Conservation (phyloP, 371 early-diverging fungal genomes). For the Funneliformis caledonium region DNA sequence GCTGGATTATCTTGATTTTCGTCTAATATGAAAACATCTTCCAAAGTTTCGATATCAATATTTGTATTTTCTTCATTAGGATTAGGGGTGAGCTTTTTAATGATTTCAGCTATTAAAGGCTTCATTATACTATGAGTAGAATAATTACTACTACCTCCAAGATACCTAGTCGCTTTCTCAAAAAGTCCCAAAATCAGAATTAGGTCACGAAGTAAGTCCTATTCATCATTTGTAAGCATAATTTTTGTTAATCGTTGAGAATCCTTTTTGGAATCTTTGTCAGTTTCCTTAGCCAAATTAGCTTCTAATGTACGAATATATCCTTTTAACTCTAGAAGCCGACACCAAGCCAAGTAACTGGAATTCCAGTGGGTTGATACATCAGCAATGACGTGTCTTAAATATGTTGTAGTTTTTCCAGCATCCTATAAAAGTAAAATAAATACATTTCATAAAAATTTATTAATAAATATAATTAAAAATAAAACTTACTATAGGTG, state of each 20-base stretch:
- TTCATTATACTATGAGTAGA: background rate
- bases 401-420: background rate
- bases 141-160: background rate
- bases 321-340: background rate
- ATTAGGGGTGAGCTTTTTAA: background rate
- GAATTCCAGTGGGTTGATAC: background rate
- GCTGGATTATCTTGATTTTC: background rate
- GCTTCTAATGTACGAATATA: background rate
- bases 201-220: background rate
- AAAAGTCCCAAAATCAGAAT: background rate
- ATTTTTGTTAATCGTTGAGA: background rate
- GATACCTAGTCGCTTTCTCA: conserved; percentile 10
- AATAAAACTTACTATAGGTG: background rate
- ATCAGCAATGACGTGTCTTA: background rate
- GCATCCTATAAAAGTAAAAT: background rate
- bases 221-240: background rate
- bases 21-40: background rate
- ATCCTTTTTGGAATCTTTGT: background rate
- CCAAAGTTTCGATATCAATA: background rate
- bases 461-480: background rate
- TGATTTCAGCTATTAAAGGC: background rate
- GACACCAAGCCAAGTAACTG: background rate
- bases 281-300: background rate
- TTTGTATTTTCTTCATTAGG: background rate
- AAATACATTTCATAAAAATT: background rate